Evolutionary conservation across 768 basidiomycete genomes (phyloP).

Genomic region (Collybiopsis confluens): DNA sequence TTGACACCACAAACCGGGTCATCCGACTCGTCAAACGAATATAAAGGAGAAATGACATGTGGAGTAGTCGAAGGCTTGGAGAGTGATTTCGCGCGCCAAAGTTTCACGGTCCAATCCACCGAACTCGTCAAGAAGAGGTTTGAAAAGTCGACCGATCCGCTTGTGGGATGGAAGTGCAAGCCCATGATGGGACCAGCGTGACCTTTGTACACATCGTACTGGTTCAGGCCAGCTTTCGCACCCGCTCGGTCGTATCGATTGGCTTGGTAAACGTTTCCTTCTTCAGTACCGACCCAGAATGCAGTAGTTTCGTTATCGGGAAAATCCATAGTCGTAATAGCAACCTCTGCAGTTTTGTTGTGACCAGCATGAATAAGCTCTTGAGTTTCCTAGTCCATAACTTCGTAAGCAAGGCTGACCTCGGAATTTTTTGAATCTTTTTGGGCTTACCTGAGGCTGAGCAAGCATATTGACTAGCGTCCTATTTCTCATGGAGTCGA

Average conservation of each 20-base stretch:
- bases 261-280: conserved; percentile 95
- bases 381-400: conserved; percentile 75
- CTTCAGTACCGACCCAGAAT: conserved; percentile 98
- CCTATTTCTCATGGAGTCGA: conserved; percentile 9
- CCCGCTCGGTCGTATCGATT: conserved; percentile 97
- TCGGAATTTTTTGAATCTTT: no score
- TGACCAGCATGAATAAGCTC: conserved; percentile 87
- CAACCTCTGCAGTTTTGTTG: conserved; percentile 95
- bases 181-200: conserved; percentile 94
- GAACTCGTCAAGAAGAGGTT: conserved; percentile 92
- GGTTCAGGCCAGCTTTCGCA: conserved; percentile 92
- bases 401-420: conserved; percentile 5
- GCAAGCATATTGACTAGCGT: conserved; percentile 99
- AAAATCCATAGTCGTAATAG: conserved; percentile 91
- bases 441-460: conserved; percentile 75
- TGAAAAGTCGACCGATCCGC: conserved; percentile 90
- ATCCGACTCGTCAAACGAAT: conserved; percentile 96
- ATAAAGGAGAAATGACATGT: conserved; percentile 66
- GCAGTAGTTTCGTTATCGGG: conserved; percentile 95
- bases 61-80: conserved; percentile 66
- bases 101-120: conserved; percentile 97
- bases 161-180: conserved; percentile 88
- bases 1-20: conserved; percentile 99
- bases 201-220: conserved; percentile 88
- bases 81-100: conserved; percentile 84